phyloP scores from a whole-genome alignment of 768 basidiomycete species.

The Lactifluus echinatus region DNA sequence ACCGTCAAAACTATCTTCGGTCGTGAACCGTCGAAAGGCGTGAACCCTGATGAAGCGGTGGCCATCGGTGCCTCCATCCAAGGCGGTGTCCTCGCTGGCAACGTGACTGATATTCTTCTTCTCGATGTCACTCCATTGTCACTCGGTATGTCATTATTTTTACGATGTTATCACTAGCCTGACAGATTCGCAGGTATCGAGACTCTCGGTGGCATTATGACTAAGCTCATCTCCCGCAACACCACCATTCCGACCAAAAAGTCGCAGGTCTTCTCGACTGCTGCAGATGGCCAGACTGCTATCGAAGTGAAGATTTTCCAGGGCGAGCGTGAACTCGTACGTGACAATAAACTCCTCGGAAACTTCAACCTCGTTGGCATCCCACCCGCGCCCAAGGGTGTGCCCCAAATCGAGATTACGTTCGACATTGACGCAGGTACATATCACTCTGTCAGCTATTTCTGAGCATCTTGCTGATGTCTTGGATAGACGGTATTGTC shows the following conservation, averaged over 20 bases:
- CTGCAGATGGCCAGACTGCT: slow-evolving; percentile 98
- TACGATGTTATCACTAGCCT: neutral
- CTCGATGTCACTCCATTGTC: slow-evolving; percentile 96
- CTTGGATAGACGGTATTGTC: slow-evolving; percentile 74
- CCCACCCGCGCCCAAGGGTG: slow-evolving; percentile 70
- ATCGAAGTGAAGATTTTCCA: slow-evolving; percentile 99
- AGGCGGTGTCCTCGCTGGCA: slow-evolving; percentile 94
- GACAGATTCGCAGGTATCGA: slow-evolving; percentile 55
- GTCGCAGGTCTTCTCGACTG: slow-evolving; percentile 97
- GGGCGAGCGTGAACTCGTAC: slow-evolving; percentile 97
- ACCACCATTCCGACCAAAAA: slow-evolving; percentile 99
- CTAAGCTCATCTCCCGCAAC: slow-evolving; percentile 95
- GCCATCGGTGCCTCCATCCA: slow-evolving; percentile 98
- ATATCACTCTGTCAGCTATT: neutral
- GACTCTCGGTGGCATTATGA: slow-evolving; percentile 99
- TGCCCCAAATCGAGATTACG: slow-evolving; percentile 76
- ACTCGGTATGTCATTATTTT: slow-evolving; percentile 51
- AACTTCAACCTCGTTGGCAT: slow-evolving; percentile 99
- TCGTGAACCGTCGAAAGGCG: slow-evolving; percentile 95
- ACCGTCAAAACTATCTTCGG: slow-evolving; percentile 93
- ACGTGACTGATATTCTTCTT: slow-evolving; percentile 91
- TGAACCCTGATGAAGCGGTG: slow-evolving; percentile 99
- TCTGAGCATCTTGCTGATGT: slow-evolving; percentile 5
- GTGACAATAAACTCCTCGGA: slow-evolving; percentile 97
- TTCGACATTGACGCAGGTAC: slow-evolving; percentile 95